These are phyloP conservation scores for Ogataea trehaloabstinens DNA, from an alignment of 805 yeast species.

Conservation along the genomic window DNA sequence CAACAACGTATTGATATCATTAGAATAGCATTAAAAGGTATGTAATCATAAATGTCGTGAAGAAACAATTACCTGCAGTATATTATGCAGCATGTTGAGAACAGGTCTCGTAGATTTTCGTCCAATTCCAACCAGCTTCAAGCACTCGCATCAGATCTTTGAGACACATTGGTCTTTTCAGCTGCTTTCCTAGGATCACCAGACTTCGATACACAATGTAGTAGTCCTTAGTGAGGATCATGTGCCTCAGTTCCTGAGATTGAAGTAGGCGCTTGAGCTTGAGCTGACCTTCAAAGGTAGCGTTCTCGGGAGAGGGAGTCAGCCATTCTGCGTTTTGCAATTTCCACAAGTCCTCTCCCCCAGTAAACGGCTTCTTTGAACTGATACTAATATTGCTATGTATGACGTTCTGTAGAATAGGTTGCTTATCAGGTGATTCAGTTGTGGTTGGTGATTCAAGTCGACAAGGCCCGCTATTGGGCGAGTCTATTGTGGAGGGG, in stretches of 20 bases:
- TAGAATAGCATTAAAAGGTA: background rate
- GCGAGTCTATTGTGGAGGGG: constrained; percentile 5
- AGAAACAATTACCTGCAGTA: too few species aligned
- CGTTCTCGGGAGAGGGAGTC: constrained; percentile 32
- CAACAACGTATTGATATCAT: too few species aligned
- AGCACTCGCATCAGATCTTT: constrained; percentile 68
- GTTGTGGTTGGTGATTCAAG: constrained; percentile 8
- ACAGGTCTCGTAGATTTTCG: constrained; percentile 50
- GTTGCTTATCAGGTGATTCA: constrained; percentile 7
- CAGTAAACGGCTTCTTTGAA: constrained; percentile 37
- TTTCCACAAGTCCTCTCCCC: constrained; percentile 61
- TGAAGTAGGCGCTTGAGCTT: constrained; percentile 20
- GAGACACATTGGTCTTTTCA: constrained; percentile 71
- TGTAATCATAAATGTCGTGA: background rate
- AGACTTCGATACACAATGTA: constrained; percentile 64
- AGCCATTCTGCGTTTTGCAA: constrained; percentile 69
- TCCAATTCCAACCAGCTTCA: constrained; percentile 81
- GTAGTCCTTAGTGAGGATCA: constrained; percentile 48
- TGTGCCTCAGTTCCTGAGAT: constrained; percentile 26
- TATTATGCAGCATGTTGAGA: background rate
- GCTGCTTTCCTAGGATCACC: constrained; percentile 64
- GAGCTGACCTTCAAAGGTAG: constrained; percentile 24
- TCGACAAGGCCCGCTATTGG: background rate
- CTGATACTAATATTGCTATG: constrained; percentile 2
- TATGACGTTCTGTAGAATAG: constrained; percentile 4